A percentile compares a stretch with the other conserved stretches of the same genome.
Conservation (phyloP, 2,329 filamentous ascomycete genomes). For the Myriosclerotinia duriaeana region DNA sequence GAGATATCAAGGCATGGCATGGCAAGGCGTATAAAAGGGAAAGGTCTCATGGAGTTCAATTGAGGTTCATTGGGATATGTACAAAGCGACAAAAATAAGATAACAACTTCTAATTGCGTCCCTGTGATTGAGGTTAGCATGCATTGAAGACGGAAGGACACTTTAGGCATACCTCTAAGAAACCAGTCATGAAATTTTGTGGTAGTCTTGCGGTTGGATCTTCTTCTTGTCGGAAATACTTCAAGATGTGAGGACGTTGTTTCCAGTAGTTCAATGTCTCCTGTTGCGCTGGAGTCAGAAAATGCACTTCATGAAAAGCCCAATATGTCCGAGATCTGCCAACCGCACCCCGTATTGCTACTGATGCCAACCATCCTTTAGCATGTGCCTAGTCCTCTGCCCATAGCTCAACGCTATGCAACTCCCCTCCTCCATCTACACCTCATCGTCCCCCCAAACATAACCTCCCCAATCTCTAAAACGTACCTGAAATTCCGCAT, state of each 20-base stretch:
- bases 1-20: slow-evolving; percentile 28
- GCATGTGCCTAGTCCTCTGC: neutral
- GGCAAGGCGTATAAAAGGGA: slow-evolving; percentile 36
- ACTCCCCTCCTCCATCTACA: slow-evolving; percentile 1
- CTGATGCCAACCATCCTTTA: neutral
- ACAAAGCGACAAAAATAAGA: slow-evolving; percentile 36
- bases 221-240: slow-evolving; percentile 91
- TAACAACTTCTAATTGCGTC: slow-evolving; percentile 38
- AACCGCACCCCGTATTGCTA: neutral
- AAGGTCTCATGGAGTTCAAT: slow-evolving; percentile 31
- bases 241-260: slow-evolving; percentile 91
- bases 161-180: slow-evolving; percentile 68
- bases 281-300: slow-evolving; percentile 48
- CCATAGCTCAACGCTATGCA: neutral
- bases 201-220: slow-evolving; percentile 75
- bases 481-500: slow-evolving; percentile 87
- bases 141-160: slow-evolving; percentile 82
- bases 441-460: slow-evolving; percentile 12
- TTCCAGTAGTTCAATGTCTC: slow-evolving; percentile 99
- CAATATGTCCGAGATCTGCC: neutral
- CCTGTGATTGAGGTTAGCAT: slow-evolving; percentile 43
- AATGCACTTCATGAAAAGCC: neutral
- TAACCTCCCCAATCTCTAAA: neutral
- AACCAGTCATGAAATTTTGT: slow-evolving; percentile 87
- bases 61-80: slow-evolving; percentile 40